Conservation (phyloP, 257 asterid genomes). For the Ilex aquifolium region DNA sequence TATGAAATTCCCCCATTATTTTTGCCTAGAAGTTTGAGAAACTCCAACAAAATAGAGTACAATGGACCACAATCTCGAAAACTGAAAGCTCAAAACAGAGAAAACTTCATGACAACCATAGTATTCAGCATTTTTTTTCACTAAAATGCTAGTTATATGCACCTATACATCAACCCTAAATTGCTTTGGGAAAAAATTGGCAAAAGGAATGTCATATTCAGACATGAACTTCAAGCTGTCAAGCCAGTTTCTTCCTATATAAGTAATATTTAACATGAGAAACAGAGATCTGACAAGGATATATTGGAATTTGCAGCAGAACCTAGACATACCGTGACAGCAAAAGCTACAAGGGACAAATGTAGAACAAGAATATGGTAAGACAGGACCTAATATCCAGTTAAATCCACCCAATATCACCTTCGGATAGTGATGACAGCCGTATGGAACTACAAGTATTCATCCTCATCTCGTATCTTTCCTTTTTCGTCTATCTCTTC, state of each 20-base stretch:
- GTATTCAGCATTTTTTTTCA: too few species aligned
- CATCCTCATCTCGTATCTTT: too few species aligned
- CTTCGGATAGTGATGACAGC: neutral
- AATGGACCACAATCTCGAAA: neutral
- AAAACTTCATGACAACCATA: too few species aligned
- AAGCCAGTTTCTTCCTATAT: too few species aligned
- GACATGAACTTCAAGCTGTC: too few species aligned
- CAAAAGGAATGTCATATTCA: too few species aligned
- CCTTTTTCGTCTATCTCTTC: too few species aligned
- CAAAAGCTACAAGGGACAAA: neutral
- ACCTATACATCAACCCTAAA: too few species aligned
- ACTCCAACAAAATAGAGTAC: neutral
- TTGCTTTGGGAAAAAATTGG: too few species aligned
- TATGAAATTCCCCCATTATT: neutral
- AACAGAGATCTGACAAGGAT: too few species aligned
- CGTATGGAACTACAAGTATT: neutral
- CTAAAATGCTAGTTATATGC: too few species aligned
- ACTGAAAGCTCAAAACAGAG: neutral
- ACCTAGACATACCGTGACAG: neutral
- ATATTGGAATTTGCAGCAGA: neutral
- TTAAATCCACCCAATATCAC: neutral
- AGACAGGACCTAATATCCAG: neutral
- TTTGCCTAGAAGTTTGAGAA: neutral
- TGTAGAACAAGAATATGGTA: neutral
- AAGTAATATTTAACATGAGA: too few species aligned